Evolutionary conservation across 108 stramenopile genomes (phyloP).

Genomic region (Cylindrotheca closterium): DNA sequence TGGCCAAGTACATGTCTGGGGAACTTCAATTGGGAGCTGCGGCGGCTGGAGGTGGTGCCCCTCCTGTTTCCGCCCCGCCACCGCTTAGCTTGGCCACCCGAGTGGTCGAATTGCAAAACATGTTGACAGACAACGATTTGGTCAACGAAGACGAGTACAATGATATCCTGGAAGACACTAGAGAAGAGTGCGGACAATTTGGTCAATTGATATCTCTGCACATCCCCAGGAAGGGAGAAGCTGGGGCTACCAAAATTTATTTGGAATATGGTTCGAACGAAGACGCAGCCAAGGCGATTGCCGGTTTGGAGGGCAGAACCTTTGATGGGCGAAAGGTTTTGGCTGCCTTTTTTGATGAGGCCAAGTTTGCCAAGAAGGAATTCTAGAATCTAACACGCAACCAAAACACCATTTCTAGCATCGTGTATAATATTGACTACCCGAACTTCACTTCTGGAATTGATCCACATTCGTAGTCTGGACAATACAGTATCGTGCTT

Average conservation of each 20-base stretch:
- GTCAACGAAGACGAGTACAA: slow-evolving; percentile 79
- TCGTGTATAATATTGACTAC: too few species aligned
- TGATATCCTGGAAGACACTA: slow-evolving; percentile 92
- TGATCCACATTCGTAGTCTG: too few species aligned
- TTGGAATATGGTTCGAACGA: slow-evolving; percentile 71
- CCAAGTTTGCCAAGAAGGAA: slow-evolving; percentile 59
- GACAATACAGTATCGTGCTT: too few species aligned
- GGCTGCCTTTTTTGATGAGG: slow-evolving; percentile 71
- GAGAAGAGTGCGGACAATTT: slow-evolving; percentile 89
- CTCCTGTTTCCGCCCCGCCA: slow-evolving; percentile 20
- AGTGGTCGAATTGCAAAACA: slow-evolving; percentile 88
- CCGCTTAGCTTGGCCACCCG: slow-evolving; percentile 40
- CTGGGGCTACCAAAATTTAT: slow-evolving; percentile 82
- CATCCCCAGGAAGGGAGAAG: slow-evolving; percentile 74
- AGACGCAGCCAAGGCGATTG: slow-evolving; percentile 76
- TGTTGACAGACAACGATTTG: slow-evolving; percentile 85
- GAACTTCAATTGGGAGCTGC: slow-evolving; percentile 56
- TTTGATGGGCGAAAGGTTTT: slow-evolving; percentile 84
- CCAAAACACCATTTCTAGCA: too few species aligned
- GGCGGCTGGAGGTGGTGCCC: slow-evolving; percentile 27
- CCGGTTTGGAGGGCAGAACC: slow-evolving; percentile 71
- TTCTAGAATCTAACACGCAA: too few species aligned
- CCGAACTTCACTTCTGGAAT: too few species aligned
- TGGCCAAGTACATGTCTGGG: slow-evolving; percentile 89
- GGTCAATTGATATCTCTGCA: slow-evolving; percentile 77